phyloP scores from a whole-genome alignment of 495 filamentous ascomycete genomes.

The Sordaria brevicollis region DNA sequence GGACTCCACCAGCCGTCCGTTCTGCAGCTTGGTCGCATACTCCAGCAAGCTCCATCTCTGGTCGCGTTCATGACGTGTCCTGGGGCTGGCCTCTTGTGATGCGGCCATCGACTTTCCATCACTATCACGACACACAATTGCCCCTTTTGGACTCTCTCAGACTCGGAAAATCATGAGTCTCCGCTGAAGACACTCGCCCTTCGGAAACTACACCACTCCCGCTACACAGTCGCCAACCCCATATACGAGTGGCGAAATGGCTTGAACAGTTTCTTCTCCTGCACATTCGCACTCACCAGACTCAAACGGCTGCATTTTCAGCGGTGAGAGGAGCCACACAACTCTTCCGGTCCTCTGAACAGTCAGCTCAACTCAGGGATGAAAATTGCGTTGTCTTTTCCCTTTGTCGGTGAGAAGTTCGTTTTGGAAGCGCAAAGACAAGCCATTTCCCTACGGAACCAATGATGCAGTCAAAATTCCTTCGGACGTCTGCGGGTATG shows the following conservation, averaged over 20 bases:
- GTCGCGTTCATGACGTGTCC: conserved; percentile 11
- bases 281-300: neutral
- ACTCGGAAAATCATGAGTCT: neutral
- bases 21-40: neutral
- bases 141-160: neutral
- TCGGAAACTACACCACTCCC: neutral
- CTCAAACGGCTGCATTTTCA: neutral
- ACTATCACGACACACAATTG: conserved; percentile 1
- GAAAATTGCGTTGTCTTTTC: no score
- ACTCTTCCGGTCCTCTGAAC: neutral
- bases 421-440: neutral
- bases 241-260: neutral
- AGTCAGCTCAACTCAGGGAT: neutral
- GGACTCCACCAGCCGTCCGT: neutral
- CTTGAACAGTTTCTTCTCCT: neutral
- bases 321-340: neutral
- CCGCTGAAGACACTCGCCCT: neutral
- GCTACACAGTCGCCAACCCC: neutral
- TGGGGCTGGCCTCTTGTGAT: conserved; percentile 17
- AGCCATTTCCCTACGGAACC: neutral
- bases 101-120: conserved; percentile 15
- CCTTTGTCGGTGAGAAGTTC: neutral
- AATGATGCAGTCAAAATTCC: neutral
- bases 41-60: neutral
- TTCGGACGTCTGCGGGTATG: neutral